Base-by-base conservation (phyloP, 2,329 filamentous ascomycete genomes). In the Sporothrix pseudoabietina region DNA sequence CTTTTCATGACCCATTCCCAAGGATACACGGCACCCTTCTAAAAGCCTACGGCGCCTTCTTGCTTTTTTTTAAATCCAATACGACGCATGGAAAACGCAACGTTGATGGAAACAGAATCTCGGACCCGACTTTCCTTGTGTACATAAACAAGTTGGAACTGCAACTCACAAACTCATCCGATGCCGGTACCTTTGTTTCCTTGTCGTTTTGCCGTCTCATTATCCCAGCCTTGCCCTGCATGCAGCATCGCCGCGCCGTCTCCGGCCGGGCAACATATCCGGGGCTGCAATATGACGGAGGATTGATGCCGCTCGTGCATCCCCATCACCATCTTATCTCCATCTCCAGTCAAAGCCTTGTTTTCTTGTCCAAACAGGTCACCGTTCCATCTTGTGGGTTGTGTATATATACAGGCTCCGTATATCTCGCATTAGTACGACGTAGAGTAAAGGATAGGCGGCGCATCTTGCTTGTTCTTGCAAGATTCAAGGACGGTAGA, bases 311-410 rank as follows among this genome's bases (percentile, higher is more conserved):
- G 55, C 55, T 19, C 12, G 55, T 35, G 55, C 55, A 63, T 41
- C 30, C 35, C 44, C 19, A 14, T 16, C 44, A 19, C 41, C 41
- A 4, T 61, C 19, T 19, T 14, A 19, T 19, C 32, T 30, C 35
- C 32, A 14, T 9, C 19, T 26, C 8, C 52, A 26, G 22, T 10
- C n/a, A 55, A 9, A n/a, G 59, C 35, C 59, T 65, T 65, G 61
- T 44, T 47, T 52, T 26, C 26, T 16, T 68, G 26, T 26, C 63
- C 44, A 52, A 68, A 68, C 26, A 49, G 39, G 63, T 10, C 47
- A 41, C n/a, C 49, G 63, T 66, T 49, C 63, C 63, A 66, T 66
- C 39, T 22, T n/a, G 22, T 66, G 59, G 59, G 59, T 63, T 39
- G 59, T 41, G 59, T 63, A 55, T 55, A n/a, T 55, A 12, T 55